Conservation (phyloP, 352 stramenopile species). For the Pythium phragmitis region DNA sequence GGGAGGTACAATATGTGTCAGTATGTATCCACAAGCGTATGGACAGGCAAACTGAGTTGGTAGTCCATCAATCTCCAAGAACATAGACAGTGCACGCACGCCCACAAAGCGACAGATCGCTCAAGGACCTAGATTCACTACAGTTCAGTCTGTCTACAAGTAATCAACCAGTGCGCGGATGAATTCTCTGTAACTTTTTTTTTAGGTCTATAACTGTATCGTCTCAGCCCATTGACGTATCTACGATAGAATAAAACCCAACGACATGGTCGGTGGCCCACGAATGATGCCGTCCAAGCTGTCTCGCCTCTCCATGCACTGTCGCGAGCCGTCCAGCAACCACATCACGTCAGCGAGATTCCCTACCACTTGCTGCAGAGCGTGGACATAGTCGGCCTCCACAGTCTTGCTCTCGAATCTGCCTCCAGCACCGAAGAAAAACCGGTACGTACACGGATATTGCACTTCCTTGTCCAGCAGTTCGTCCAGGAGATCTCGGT, state of each 20-base stretch:
- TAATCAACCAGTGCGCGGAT: no score
- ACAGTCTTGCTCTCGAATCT: constrained; percentile 30
- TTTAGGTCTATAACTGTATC: background rate
- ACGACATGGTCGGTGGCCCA: constrained; percentile 12
- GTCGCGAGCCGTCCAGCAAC: constrained; percentile 32
- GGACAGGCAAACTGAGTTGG: no score
- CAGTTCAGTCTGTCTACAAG: no score
- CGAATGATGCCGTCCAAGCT: constrained; percentile 19
- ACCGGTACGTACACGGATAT: constrained; percentile 39
- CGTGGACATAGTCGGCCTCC: constrained; percentile 36
- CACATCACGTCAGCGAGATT: constrained; percentile 35
- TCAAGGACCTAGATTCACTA: no score
- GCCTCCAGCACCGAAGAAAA: constrained; percentile 37
- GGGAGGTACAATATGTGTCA: no score
- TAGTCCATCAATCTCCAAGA: no score
- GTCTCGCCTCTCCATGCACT: constrained; percentile 2
- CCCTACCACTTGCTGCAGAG: constrained; percentile 39
- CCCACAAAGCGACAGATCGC: no score
- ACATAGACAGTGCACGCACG: no score
- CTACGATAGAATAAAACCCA: constrained; percentile 20
- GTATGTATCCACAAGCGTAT: no score
- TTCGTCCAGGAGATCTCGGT: constrained; percentile 42
- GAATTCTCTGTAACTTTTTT: no score
- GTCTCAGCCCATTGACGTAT: background rate
- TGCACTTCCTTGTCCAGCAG: constrained; percentile 47